Evolutionary conservation across 2,329 filamentous ascomycete species (phyloP), one percentile per base, ranked within the genome.

Genomic region (Penicillium sp.): DNA sequence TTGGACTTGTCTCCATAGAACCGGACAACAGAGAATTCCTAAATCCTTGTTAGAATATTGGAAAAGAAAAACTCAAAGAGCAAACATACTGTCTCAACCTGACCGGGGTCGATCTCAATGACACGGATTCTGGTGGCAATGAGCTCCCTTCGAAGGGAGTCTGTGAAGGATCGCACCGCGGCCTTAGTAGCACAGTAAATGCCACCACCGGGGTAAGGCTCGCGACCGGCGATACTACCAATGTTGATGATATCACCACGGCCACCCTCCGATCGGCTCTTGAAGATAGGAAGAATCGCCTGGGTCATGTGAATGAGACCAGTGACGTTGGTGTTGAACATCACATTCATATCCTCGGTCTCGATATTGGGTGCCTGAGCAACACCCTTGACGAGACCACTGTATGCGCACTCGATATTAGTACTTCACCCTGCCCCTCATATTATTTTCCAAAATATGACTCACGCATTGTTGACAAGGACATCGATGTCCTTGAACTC

Each of bases 271-370:
- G 62, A 79, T 54, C 76, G 69, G 65, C 84, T 80, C 75, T 91
- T 88, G 81, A 92, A 95, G 71, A 92, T 86, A 50, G 89, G 86
- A 18, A 97, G 77, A 57, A 97, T 81, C 44, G 90, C 90, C 80
- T 99, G 94, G 0, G 94, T 97, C 89, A 97, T 90, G 80, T 93
- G 90, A 79, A 99, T 94, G 31, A 99, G 81, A 26, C 94, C 94
- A 2, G 89, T 94, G 50, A 97, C 92, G 73, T 99, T 99, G 55
- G 94, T 97, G 45, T 84, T 78, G 71, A 97, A 90, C 92, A 97
- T 97, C 72, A 87, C 69, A 66, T 89, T 82, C 66, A 97, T 89
- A 76, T 99, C 93, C 55, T 87, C 86, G 67, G 89, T 82, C 15
- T 81, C 82, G 70, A 99, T 97, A 40, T 90, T 84, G 18, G 92